A percentile compares a stretch with the other conserved stretches of the same genome.
Conservation (phyloP, 495 filamentous ascomycete species). For the Penicillium steckii region DNA sequence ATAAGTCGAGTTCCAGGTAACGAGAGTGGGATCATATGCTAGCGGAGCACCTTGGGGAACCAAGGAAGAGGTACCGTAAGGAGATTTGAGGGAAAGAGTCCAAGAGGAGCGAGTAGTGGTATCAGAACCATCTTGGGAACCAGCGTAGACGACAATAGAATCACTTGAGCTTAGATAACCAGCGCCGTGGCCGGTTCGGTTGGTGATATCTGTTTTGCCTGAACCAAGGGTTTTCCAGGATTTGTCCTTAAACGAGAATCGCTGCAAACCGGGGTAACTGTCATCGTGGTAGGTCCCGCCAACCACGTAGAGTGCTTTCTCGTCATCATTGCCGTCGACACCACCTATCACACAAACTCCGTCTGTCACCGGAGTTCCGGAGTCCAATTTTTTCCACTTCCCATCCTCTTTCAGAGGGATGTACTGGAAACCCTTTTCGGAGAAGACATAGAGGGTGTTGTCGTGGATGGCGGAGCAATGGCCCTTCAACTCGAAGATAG, state of each 20-base stretch:
- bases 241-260: constrained; percentile 72
- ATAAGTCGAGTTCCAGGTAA: constrained; percentile 71
- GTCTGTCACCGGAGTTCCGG: constrained; percentile 65
- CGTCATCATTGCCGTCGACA: constrained; percentile 51
- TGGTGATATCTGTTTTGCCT: constrained; percentile 54
- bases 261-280: constrained; percentile 75
- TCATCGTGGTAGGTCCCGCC: constrained; percentile 63
- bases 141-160: constrained; percentile 79
- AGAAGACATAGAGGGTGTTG: constrained; percentile 84
- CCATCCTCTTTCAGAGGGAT: constrained; percentile 65
- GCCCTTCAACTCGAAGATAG: constrained; percentile 62
- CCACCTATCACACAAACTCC: constrained; percentile 71
- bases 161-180: constrained; percentile 69
- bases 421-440: constrained; percentile 70
- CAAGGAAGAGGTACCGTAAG: constrained; percentile 56
- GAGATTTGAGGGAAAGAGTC: constrained; percentile 59
- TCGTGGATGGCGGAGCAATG: constrained; percentile 81
- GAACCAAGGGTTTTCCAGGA: constrained; percentile 72
- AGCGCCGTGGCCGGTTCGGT: constrained; percentile 72
- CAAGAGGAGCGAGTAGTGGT: constrained; percentile 65
- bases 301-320: constrained; percentile 76
- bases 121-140: constrained; percentile 52
- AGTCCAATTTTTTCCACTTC: constrained; percentile 63
- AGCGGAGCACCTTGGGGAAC: constrained; percentile 56
- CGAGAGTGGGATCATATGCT: constrained; percentile 63